phyloP scores from a whole-genome alignment of 306 rosid species.

The Castanea sativa region DNA sequence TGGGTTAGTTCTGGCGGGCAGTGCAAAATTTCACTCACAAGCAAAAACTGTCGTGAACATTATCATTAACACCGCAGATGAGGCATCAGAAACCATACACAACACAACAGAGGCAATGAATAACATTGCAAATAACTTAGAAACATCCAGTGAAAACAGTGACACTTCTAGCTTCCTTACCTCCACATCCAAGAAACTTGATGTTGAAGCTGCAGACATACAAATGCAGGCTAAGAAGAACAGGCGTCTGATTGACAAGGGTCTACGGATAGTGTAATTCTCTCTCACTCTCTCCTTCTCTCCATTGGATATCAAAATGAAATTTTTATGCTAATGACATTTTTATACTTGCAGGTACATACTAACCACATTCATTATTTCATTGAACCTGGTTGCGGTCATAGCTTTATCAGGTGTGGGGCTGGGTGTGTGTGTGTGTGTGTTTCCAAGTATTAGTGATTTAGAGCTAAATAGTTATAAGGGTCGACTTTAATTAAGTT shows the following conservation, averaged over 20 bases:
- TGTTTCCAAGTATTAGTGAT: not conserved
- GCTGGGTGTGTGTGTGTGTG: not conserved
- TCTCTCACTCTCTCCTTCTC: not conserved
- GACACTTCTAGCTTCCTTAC: constrained; percentile 29
- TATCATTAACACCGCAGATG: constrained; percentile 55
- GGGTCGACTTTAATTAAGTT: not conserved
- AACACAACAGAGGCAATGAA: constrained; percentile 55
- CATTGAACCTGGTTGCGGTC: constrained; percentile 47
- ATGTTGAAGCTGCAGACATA: constrained; percentile 45
- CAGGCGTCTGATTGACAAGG: constrained; percentile 39
- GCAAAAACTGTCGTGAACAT: constrained; percentile 48
- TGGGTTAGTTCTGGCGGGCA: constrained; percentile 58
- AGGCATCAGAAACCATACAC: constrained; percentile 53
- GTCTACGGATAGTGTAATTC: constrained; percentile 49
- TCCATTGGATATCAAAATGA: not conserved
- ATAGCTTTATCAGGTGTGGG: constrained; percentile 52
- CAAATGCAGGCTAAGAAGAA: constrained; percentile 38
- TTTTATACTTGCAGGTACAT: constrained; percentile 53
- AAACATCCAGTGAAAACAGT: constrained; percentile 23
- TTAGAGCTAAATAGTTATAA: not conserved
- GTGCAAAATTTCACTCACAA: constrained; percentile 43
- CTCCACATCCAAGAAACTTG: constrained; percentile 41
- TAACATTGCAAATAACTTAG: constrained; percentile 25
- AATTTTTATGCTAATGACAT: not conserved
- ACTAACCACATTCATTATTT: constrained; percentile 40